A percentile compares a stretch with the other conserved stretches of the same genome.
phyloP scores from a whole-genome alignment of 305 asterid species.

The Petunia hybrid region DNA sequence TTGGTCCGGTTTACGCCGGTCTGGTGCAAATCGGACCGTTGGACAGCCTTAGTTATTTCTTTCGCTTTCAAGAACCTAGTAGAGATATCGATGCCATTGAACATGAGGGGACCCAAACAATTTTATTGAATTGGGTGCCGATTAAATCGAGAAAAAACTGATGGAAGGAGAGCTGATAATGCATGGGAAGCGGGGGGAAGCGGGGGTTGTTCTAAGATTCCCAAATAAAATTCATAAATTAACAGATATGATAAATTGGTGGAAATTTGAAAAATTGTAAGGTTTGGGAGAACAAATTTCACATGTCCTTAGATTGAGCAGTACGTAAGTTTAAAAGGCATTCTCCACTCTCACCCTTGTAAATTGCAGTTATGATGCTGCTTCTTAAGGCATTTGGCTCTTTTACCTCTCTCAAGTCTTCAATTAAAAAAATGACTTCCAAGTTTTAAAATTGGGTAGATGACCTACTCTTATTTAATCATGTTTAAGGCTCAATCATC shows the following conservation, averaged over 20 bases:
- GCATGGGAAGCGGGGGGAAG: neutral
- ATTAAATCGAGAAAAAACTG: neutral
- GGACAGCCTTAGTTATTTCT: too few relatives aligned
- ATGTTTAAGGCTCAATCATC: too few relatives aligned
- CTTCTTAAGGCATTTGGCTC: neutral
- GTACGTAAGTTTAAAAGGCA: neutral
- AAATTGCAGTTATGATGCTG: constrained; percentile 28
- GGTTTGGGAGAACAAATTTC: neutral
- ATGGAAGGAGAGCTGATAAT: neutral
- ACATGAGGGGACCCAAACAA: neutral
- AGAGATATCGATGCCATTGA: neutral
- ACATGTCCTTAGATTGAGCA: neutral
- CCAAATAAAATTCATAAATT: neutral
- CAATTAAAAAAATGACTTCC: too few relatives aligned
- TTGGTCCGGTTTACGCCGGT: too few relatives aligned
- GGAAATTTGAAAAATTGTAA: neutral
- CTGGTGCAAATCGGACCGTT: too few relatives aligned
- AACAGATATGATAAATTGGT: neutral
- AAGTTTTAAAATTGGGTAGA: too few relatives aligned
- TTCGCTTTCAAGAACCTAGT: too few relatives aligned
- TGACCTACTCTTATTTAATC: too few relatives aligned
- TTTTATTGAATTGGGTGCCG: constrained; percentile 17
- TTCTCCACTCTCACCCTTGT: constrained; percentile 32
- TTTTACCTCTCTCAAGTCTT: too few relatives aligned
- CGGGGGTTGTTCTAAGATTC: too few relatives aligned